Evolutionary conservation across 805 yeast species (phyloP).

Genomic region (Groenewaldozyma salmanticensis): DNA sequence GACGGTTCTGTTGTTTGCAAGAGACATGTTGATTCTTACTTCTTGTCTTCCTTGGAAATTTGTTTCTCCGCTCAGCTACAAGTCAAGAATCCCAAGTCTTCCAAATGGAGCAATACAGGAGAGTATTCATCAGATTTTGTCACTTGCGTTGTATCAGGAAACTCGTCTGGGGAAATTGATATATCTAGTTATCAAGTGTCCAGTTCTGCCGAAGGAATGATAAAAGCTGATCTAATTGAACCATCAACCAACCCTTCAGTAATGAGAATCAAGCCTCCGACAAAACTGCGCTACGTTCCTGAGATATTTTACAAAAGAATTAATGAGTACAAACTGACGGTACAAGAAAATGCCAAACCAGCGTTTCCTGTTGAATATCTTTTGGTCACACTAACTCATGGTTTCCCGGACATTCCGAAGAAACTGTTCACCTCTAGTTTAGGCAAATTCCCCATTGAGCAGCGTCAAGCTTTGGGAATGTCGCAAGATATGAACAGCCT

Average conservation of each 20-base stretch:
- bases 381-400: conserved; percentile 81
- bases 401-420: conserved; percentile 61
- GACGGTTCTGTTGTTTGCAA: conserved; percentile 88
- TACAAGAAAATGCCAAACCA: conserved; percentile 83
- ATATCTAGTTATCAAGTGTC: conserved; percentile 86
- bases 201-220: conserved; percentile 76
- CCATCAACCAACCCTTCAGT: conserved; percentile 88
- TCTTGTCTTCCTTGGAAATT: conserved; percentile 80
- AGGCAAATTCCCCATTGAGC: conserved; percentile 58
- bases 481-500: conserved; percentile 47
- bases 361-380: conserved; percentile 89
- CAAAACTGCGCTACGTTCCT: conserved; percentile 75
- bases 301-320: conserved; percentile 77
- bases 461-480: conserved; percentile 66
- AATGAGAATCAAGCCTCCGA: conserved; percentile 71
- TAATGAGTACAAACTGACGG: conserved; percentile 82
- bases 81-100: conserved; percentile 46
- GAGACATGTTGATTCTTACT: conserved; percentile 85
- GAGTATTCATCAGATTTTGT: conserved; percentile 80
- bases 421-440: conserved; percentile 39
- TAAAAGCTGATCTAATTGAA: conserved; percentile 71
- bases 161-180: conserved; percentile 77
- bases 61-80: conserved; percentile 78
- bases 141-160: conserved; percentile 92
- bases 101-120: conserved; percentile 56